A percentile compares a stretch with the other conserved stretches of the same genome.
These are phyloP conservation scores for Albugo candida DNA, from an alignment of 352 stramenopile genomes.

Conservation along the genomic window DNA sequence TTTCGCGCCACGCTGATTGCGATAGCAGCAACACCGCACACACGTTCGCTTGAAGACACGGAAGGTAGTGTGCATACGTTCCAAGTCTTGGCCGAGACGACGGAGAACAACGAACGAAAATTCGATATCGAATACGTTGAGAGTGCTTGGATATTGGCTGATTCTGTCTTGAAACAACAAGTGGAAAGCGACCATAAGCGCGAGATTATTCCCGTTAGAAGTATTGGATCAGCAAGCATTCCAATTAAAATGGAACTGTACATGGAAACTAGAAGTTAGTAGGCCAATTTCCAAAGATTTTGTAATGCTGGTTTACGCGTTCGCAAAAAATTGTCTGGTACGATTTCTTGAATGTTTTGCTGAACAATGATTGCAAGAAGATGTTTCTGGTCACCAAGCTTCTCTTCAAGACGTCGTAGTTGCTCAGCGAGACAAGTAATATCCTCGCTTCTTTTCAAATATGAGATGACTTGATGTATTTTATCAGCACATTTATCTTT, in stretches of 20 bases:
- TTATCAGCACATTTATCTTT: no score
- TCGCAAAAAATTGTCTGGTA: no score
- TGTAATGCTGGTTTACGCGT: no score
- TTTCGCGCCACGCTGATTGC: conserved; percentile 40
- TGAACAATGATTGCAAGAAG: no score
- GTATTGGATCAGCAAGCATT: conserved; percentile 13
- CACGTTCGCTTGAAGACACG: neutral
- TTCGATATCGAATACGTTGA: conserved; percentile 18
- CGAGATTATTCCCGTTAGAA: conserved; percentile 24
- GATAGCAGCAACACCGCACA: conserved; percentile 16
- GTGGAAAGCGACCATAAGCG: conserved; percentile 4
- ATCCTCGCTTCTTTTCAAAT: no score
- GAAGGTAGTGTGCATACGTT: conserved; percentile 20
- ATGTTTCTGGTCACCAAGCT: no score
- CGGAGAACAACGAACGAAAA: conserved; percentile 17
- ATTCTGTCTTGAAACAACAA: conserved; percentile 21
- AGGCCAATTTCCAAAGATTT: no score
- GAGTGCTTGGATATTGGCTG: conserved; percentile 54
- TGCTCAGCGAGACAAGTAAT: no score
- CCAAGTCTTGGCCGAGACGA: conserved; percentile 45
- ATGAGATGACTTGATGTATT: no score
- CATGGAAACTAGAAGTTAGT: conserved; percentile 13
- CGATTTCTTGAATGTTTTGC: no score
- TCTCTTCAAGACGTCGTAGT: no score
- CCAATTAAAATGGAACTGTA: conserved; percentile 48